These are phyloP conservation scores for Saccharata proteae DNA, from an alignment of 2,329 filamentous ascomycete species.

Conservation along the genomic window DNA sequence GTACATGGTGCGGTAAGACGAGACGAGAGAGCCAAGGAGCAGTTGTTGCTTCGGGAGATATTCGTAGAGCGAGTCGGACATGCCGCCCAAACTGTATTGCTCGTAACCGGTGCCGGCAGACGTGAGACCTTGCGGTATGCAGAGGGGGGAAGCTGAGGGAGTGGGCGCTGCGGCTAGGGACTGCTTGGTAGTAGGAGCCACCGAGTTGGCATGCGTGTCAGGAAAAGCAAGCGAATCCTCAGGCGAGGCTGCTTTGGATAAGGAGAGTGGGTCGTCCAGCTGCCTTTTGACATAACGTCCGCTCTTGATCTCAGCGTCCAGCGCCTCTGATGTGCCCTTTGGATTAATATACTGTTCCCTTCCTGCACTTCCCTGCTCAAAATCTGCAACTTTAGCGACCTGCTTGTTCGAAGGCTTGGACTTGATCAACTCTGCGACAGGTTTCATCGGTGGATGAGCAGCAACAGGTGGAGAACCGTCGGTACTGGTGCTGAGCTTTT, in stretches of 20 bases:
- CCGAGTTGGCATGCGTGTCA: too few species aligned
- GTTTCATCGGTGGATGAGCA: constrained; percentile 1
- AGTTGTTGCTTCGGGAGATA: constrained; percentile 37
- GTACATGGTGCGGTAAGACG: constrained; percentile 42
- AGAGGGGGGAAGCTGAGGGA: constrained; percentile 27
- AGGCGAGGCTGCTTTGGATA: too few species aligned
- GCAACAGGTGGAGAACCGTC: neutral
- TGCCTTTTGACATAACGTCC: too few species aligned
- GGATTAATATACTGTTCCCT: too few species aligned
- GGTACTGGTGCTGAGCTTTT: constrained; percentile 28
- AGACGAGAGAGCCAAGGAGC: constrained; percentile 33
- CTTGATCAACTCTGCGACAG: neutral
- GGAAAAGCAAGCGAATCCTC: too few species aligned
- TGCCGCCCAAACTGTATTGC: constrained; percentile 24
- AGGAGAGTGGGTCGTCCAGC: neutral
- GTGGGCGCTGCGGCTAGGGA: constrained; percentile 9
- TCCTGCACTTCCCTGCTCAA: too few species aligned
- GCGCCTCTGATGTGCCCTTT: too few species aligned
- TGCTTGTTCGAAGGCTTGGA: too few species aligned
- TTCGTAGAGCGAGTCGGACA: constrained; percentile 30
- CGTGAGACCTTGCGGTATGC: constrained; percentile 2
- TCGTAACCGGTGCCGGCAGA: constrained; percentile 12
- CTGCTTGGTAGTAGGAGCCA: too few species aligned
- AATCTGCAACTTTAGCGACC: too few species aligned
- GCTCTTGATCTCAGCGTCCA: too few species aligned